Conservation (phyloP, 2,329 filamentous ascomycete genomes). For the Macrophomina phaseolina region DNA sequence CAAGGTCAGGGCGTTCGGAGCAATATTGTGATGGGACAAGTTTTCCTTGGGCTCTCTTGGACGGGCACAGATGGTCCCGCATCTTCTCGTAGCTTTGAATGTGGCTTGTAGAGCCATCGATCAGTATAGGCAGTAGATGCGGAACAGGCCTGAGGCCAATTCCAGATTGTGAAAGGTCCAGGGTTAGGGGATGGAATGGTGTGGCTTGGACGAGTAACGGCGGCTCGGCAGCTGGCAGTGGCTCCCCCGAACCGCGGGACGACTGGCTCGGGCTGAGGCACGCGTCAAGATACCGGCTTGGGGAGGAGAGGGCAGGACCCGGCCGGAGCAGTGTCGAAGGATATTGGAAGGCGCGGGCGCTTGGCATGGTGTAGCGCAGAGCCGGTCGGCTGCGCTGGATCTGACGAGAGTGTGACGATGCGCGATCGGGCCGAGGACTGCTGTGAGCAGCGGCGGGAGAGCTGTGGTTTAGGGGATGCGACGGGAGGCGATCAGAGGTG, state of each 20-base stretch:
- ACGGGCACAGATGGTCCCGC: no score
- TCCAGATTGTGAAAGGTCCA: background rate
- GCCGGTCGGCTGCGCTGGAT: no score
- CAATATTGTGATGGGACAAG: no score
- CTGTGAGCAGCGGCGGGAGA: no score
- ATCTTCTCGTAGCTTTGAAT: background rate
- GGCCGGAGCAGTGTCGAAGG: background rate
- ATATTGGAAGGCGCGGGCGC: background rate
- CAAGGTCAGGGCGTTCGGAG: no score
- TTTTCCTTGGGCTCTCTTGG: no score
- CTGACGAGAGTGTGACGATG: no score
- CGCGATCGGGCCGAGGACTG: background rate
- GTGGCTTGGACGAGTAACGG: slow-evolving; percentile 2
- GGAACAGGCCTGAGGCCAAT: background rate
- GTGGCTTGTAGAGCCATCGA: background rate
- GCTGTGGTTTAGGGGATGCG: background rate
- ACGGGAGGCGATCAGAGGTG: background rate
- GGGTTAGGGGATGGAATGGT: background rate
- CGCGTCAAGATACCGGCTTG: background rate
- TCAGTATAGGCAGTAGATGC: background rate
- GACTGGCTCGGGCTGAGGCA: background rate
- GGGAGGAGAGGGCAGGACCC: background rate
- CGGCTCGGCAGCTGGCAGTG: background rate
- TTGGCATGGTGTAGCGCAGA: background rate
- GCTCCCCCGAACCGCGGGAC: slow-evolving; percentile 4